Evolutionary conservation across 768 basidiomycete genomes (phyloP), one percentile per base, ranked within the genome.

Genomic region (Postia placenta): DNA sequence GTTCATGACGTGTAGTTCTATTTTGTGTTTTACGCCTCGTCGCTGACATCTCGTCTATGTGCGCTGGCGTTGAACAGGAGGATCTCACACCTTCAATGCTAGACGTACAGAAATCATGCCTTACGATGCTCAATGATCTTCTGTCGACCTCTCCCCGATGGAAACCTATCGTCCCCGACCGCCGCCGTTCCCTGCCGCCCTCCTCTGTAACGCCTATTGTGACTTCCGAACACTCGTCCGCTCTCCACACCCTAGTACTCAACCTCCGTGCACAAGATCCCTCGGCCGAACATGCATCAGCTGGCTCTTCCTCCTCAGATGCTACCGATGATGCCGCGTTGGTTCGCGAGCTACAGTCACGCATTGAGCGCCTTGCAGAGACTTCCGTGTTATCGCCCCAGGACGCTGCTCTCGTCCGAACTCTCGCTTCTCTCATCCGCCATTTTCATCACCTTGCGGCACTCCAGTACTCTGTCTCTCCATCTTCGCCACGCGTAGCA

Each of bases 51-150:
- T n/a, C n/a, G n/a, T n/a, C n/a, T n/a, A n/a, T n/a, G n/a, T n/a
- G 30, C 15, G 30, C 23, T 25, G 19, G 39, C 37, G 17, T 11
- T 22, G 4, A 17, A 11, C 41, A 85, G 79, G 73, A 72, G 52
- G 80, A 85, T 54, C 67, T 88, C 28, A 69, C 83, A 56, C 79
- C 84, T 7, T 89, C 87, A n/a, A 82, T 92, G 54, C 69, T 74
- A 12, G 74, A 77, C 48, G 85, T 91, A 26, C 83, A 88, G 57
- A 76, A 74, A 50, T 86, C 85, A 15, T 89, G 85, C 61, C 59
- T 91, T 22, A 81, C 81, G 71, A 85, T 85, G 2, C 69, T 92
- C 41, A 79, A 81, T 56, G 82, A 79, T 62, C 71, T 90, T 19
- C 76, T 89, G 19, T 70, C 75, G 14, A 65, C 66, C 1, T 58